phyloP scores from a whole-genome alignment of 495 filamentous ascomycete genomes.

The Glarea lozoyensis region DNA sequence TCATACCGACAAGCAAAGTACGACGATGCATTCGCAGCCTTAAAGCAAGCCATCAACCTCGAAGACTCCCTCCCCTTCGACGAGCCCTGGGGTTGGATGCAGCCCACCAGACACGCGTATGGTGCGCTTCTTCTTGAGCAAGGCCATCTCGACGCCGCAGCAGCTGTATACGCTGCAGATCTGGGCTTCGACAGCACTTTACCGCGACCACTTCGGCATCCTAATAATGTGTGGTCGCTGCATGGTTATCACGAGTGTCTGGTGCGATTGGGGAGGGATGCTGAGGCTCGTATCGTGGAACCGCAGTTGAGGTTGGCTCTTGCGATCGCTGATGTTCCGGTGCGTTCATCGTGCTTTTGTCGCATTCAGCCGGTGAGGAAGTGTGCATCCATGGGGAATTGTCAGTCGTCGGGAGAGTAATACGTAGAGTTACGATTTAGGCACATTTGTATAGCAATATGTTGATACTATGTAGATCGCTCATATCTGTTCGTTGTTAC shows the following conservation, averaged over 20 bases:
- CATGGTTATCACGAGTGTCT: slow-evolving; percentile 60
- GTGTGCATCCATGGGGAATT: no score
- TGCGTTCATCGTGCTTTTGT: slow-evolving; percentile 56
- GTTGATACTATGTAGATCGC: no score
- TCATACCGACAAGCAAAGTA: slow-evolving; percentile 51
- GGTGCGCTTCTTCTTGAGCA: slow-evolving; percentile 57
- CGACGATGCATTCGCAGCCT: slow-evolving; percentile 42
- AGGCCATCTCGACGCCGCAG: slow-evolving; percentile 42
- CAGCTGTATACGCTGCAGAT: slow-evolving; percentile 49
- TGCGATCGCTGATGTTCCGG: slow-evolving; percentile 48
- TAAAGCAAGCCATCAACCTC: slow-evolving; percentile 41
- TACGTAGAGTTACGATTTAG: no score
- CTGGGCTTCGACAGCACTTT: slow-evolving; percentile 47
- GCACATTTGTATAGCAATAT: no score
- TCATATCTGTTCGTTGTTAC: no score
- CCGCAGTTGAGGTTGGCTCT: slow-evolving; percentile 39
- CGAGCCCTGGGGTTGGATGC: slow-evolving; percentile 68
- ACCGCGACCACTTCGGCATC: slow-evolving; percentile 49
- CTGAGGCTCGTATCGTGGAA: slow-evolving; percentile 40
- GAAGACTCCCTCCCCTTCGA: slow-evolving; percentile 53
- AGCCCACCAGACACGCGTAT: slow-evolving; percentile 55
- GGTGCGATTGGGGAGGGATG: slow-evolving; percentile 33
- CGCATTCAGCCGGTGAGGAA: slow-evolving; percentile 19
- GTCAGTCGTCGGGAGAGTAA: no score
- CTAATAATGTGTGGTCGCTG: slow-evolving; percentile 60